Percentiles rank a stretch among this genome's conserved stretches.
Evolutionary conservation across 768 basidiomycete genomes (phyloP).

Genomic region (Boletus tomentosulus): DNA sequence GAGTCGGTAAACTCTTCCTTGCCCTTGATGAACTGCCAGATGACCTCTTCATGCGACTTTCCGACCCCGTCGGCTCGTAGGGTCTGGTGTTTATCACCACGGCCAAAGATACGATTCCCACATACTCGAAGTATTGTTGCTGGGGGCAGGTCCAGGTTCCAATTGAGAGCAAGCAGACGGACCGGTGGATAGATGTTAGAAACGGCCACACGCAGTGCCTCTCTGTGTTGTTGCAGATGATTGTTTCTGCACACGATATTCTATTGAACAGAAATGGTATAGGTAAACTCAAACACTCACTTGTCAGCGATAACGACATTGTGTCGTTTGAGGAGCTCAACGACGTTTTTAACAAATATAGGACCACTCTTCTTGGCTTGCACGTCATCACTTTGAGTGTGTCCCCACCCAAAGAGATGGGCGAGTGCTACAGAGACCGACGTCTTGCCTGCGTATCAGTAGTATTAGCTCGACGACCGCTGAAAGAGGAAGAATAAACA

Average conservation of each 20-base stretch:
- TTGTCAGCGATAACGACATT: conserved; percentile 92
- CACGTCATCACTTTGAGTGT: conserved; percentile 93
- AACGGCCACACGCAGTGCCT: conserved; percentile 56
- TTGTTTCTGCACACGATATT: conserved; percentile 65
- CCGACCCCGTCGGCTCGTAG: conserved; percentile 54
- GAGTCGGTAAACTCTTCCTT: conserved; percentile 54
- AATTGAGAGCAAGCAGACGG: conserved; percentile 79
- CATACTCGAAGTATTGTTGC: conserved; percentile 72
- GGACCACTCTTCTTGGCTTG: conserved; percentile 68
- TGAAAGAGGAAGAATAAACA: conserved; percentile 21
- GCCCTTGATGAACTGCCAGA: conserved; percentile 76
- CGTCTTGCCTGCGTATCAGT: conserved; percentile 70
- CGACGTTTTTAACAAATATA: conserved; percentile 69
- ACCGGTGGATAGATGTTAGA: conserved; percentile 46
- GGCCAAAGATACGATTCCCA: conserved; percentile 62
- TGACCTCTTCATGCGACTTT: conserved; percentile 67
- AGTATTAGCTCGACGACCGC: neutral
- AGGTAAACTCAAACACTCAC: conserved; percentile 39
- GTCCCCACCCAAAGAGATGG: conserved; percentile 80
- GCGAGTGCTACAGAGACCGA: conserved; percentile 73
- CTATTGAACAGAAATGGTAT: neutral
- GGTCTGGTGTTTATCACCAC: conserved; percentile 85
- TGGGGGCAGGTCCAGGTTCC: conserved; percentile 55
- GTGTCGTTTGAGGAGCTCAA: conserved; percentile 50
- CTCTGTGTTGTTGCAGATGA: conserved; percentile 78